Conservation (phyloP, 2,329 filamentous ascomycete genomes). For the Metarhizium anisopliae region DNA sequence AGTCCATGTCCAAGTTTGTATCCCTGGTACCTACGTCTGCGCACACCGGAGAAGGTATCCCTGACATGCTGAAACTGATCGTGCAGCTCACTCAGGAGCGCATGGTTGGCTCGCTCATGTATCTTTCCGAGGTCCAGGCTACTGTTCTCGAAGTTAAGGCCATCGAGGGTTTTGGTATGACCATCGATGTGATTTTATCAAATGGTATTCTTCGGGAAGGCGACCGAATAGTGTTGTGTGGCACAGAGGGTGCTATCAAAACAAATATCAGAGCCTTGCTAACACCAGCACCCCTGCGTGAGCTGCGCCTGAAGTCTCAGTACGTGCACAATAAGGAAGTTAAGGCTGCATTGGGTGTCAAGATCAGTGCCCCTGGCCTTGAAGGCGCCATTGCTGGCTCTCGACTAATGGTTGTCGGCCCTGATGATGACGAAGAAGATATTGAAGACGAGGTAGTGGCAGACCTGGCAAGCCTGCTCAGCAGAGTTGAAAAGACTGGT, state of each 20-base stretch:
- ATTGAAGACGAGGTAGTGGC: constrained; percentile 94
- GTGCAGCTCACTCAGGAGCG: constrained; percentile 88
- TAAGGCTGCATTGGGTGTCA: constrained; percentile 96
- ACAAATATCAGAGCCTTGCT: constrained; percentile 93
- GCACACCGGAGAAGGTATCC: constrained; percentile 97
- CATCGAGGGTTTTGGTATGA: constrained; percentile 97
- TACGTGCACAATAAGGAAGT: constrained; percentile 99
- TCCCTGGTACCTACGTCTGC: constrained; percentile 97
- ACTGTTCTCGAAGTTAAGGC: constrained; percentile 98
- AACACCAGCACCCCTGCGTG: constrained; percentile 86
- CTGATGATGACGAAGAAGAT: constrained; percentile 94
- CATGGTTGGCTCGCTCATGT: constrained; percentile 97
- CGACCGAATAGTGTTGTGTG: constrained; percentile 88
- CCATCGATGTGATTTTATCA: constrained; percentile 91
- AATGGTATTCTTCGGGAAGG: constrained; percentile 94
- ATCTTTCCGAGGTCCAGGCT: constrained; percentile 93
- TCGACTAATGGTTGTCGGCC: constrained; percentile 84
- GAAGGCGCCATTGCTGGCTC: constrained; percentile 96
- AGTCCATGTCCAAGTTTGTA: constrained; percentile 87
- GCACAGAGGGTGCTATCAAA: constrained; percentile 90
- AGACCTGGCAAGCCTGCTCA: constrained; percentile 85
- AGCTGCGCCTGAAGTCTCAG: constrained; percentile 86
- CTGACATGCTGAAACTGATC: constrained; percentile 96
- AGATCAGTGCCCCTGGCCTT: constrained; percentile 93
- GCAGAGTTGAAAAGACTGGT: constrained; percentile 82